These are phyloP conservation scores for Amanita exitialis DNA, from an alignment of 768 basidiomycete species.

Conservation along the genomic window DNA sequence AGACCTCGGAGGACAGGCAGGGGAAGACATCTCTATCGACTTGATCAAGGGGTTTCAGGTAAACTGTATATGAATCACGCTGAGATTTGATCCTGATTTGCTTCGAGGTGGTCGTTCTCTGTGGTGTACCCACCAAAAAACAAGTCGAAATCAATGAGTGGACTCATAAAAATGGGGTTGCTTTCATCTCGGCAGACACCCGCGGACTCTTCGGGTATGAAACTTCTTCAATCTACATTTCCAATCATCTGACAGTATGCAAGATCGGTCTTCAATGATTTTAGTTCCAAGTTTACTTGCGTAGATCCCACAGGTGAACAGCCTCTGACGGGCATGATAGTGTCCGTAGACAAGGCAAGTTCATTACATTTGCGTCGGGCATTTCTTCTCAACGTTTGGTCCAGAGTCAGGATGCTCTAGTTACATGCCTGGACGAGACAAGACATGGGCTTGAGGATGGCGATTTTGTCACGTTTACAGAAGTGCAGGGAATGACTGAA, in stretches of 20 bases:
- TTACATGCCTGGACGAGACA: constrained; percentile 94
- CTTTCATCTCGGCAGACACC: constrained; percentile 88
- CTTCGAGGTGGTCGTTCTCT: constrained; percentile 78
- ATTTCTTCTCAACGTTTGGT: not conserved
- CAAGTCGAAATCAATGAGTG: constrained; percentile 95
- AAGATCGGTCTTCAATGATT: constrained; percentile 94
- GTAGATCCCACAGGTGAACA: constrained; percentile 98
- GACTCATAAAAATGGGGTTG: constrained; percentile 82
- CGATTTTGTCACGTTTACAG: constrained; percentile 92
- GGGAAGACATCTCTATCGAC: constrained; percentile 72
- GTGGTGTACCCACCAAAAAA: constrained; percentile 64
- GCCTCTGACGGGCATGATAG: constrained; percentile 90
- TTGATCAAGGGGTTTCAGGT: constrained; percentile 87
- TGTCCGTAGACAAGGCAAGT: constrained; percentile 76
- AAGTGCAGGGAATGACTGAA: constrained; percentile 91
- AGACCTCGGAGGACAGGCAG: constrained; percentile 67
- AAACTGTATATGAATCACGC: constrained; percentile 13
- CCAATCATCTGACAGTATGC: constrained; percentile 1
- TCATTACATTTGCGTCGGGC: constrained; percentile 4
- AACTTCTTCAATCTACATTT: not conserved
- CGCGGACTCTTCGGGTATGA: constrained; percentile 88
- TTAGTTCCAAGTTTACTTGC: constrained; percentile 89
- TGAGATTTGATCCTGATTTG: constrained; percentile 5
- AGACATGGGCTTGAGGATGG: constrained; percentile 98
- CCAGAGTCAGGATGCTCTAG: constrained; percentile 82